Evolutionary conservation across 345 rosid species (phyloP), one percentile per base, ranked within the genome.

Genomic region (Luvunga scandens): DNA sequence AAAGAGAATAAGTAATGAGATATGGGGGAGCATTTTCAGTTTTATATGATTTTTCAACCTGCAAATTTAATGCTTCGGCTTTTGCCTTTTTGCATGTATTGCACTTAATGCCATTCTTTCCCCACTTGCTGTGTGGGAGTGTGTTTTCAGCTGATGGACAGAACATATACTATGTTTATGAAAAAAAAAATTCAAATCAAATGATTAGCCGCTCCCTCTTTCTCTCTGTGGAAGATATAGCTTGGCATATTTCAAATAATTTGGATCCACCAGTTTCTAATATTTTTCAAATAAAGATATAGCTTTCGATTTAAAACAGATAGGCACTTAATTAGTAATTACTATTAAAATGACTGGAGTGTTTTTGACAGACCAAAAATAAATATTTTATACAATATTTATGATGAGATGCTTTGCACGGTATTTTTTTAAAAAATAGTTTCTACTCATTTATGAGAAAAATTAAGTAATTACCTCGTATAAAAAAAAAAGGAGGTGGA

Each of bases 171-270:
- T 62, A 78, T 78, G 85, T 77, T 80, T 62, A 60, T 13, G 5
- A 45, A 2, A 45, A 76, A 70, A 38, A 61, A 45, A 13, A 67
- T 66, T n/a, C 70, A 84, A 82, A 78, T 76, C 87, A 82, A 85
- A 85, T 84, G 87, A 85, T 87, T 87, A 85, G 83, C n/a, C 18
- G 13, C 42, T 65, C 13, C 22, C 10, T 16, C 19, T 14, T 53
- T 53, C 57, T 18, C 50, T 13, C 9, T 45, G 50, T 13, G 50
- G 50, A 45, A 45, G 50, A 45, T 45, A 39, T 9, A 39, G 13
- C 45, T 39, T 9, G 1, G 45, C 45, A 39, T 39, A 9, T 4
- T 39, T 39, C 45, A 12, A 45, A 10, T 53, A 53, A 53, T 53
- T 53, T 53, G 2, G 57, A 53, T 6, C 57, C 0, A 4, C 4